These are phyloP conservation scores for Marasmius oreades DNA, from an alignment of 1,284 basidiomycete species.

Conservation along the genomic window DNA sequence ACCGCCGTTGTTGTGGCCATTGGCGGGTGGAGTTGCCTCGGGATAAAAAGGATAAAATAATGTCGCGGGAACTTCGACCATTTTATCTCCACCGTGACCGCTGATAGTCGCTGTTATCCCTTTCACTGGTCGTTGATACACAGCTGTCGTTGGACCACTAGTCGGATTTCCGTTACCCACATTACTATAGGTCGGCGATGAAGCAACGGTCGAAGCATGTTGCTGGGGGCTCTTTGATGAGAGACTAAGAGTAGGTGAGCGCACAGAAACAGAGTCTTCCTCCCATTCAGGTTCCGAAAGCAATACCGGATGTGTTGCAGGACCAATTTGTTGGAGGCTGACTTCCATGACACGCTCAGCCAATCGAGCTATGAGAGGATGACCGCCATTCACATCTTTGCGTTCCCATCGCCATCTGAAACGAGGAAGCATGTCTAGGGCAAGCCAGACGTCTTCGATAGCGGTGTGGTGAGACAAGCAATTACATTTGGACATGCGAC, in stretches of 20 bases:
- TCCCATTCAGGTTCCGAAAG: constrained; percentile 73
- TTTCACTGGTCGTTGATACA: constrained; percentile 16
- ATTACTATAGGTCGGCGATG: constrained; percentile 20
- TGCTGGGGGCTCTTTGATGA: constrained; percentile 33
- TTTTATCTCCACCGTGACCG: constrained; percentile 27
- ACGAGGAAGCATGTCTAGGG: constrained; percentile 77
- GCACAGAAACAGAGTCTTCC: constrained; percentile 29
- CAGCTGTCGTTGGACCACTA: constrained; percentile 23
- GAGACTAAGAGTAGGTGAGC: constrained; percentile 19
- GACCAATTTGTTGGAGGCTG: constrained; percentile 57
- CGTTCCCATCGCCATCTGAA: constrained; percentile 87
- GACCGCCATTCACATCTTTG: constrained; percentile 69
- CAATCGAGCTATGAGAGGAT: constrained; percentile 75
- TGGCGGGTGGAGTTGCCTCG: constrained; percentile 32
- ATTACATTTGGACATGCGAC: constrained; percentile 74
- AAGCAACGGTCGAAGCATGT: constrained; percentile 37
- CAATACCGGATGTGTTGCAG: constrained; percentile 53
- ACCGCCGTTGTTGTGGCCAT: constrained; percentile 18
- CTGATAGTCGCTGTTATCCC: neutral
- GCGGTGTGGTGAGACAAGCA: constrained; percentile 59
- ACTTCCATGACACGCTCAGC: constrained; percentile 74
- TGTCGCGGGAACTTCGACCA: constrained; percentile 60
- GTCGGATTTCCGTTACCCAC: constrained; percentile 19
- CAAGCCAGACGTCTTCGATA: constrained; percentile 77
- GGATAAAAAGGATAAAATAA: constrained; percentile 76